Evolutionary conservation across 2,329 filamentous ascomycete species (phyloP).

Genomic region (Epichloe sp.): DNA sequence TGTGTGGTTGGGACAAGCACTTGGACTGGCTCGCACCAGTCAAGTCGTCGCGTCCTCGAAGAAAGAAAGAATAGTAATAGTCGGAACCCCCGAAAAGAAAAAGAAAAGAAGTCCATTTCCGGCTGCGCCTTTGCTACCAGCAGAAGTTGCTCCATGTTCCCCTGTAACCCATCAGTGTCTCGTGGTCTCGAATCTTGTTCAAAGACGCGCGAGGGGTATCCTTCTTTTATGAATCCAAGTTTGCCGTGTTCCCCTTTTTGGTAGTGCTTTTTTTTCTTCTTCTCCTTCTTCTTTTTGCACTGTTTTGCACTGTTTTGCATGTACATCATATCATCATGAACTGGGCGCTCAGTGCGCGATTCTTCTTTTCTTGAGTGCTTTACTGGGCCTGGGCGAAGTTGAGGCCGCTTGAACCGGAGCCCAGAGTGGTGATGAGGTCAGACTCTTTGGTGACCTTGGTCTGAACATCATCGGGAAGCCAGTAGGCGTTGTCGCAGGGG

Average conservation of each 20-base stretch:
- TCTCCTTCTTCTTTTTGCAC: no score
- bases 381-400: slow-evolving; percentile 7
- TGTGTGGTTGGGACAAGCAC: neutral
- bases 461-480: slow-evolving; percentile 38
- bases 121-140: slow-evolving; percentile 2
- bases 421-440: slow-evolving; percentile 39
- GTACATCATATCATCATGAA: slow-evolving; percentile 1
- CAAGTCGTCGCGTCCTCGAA: neutral
- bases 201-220: slow-evolving; percentile 4
- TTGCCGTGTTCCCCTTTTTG: neutral
- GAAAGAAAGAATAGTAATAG: neutral
- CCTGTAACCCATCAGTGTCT: neutral
- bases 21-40: neutral
- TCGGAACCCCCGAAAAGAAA: neutral
- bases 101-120: neutral
- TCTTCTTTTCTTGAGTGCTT: neutral
- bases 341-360: neutral
- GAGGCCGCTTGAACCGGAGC: slow-evolving; percentile 18
- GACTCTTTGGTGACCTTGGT: slow-evolving; percentile 37
- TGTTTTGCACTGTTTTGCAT: neutral
- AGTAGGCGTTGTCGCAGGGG: slow-evolving; percentile 43
- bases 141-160: neutral
- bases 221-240: neutral
- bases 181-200: neutral
- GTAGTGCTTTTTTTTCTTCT: neutral